A percentile compares a stretch with the other conserved stretches of the same genome.
These are phyloP conservation scores for Kwoniella dejecticola DNA, from an alignment of 768 basidiomycete species.

Conservation along the genomic window DNA sequence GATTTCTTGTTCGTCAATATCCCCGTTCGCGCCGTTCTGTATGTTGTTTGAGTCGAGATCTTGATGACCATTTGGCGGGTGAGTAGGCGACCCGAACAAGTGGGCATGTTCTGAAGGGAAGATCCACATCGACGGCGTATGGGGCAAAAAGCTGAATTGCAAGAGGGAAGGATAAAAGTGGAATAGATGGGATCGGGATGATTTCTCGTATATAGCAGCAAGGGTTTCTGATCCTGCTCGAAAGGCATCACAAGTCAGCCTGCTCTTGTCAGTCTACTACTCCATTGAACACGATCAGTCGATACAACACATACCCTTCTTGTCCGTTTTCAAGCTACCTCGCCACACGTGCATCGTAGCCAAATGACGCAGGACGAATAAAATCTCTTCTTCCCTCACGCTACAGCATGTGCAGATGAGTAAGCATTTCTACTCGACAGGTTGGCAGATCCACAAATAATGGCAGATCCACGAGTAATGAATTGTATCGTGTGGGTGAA, in stretches of 20 bases:
- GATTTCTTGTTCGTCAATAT: constrained; percentile 10
- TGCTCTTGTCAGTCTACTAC: background rate
- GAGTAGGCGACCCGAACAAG: constrained; percentile 25
- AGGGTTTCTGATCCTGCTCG: constrained; percentile 59
- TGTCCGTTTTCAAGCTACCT: constrained; percentile 41
- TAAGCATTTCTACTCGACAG: background rate
- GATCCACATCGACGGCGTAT: constrained; percentile 71
- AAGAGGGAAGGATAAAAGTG: constrained; percentile 79
- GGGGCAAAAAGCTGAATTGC: constrained; percentile 73
- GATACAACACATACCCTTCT: constrained; percentile 60
- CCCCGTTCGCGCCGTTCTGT: background rate
- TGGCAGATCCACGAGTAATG: too few relatives aligned
- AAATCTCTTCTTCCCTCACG: constrained; percentile 81
- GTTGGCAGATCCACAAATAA: too few relatives aligned
- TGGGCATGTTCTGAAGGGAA: constrained; percentile 38
- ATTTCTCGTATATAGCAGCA: constrained; percentile 71
- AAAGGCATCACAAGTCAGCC: background rate
- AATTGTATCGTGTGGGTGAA: too few relatives aligned
- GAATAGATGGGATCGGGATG: constrained; percentile 80
- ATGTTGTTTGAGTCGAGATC: background rate
- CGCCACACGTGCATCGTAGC: constrained; percentile 60
- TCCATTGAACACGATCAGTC: too few relatives aligned
- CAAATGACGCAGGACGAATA: constrained; percentile 81
- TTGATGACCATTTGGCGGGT: too few relatives aligned
- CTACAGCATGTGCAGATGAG: constrained; percentile 57